These are phyloP conservation scores for Metschnikowia cubensis DNA, from an alignment of 805 yeast species.

Conservation along the genomic window DNA sequence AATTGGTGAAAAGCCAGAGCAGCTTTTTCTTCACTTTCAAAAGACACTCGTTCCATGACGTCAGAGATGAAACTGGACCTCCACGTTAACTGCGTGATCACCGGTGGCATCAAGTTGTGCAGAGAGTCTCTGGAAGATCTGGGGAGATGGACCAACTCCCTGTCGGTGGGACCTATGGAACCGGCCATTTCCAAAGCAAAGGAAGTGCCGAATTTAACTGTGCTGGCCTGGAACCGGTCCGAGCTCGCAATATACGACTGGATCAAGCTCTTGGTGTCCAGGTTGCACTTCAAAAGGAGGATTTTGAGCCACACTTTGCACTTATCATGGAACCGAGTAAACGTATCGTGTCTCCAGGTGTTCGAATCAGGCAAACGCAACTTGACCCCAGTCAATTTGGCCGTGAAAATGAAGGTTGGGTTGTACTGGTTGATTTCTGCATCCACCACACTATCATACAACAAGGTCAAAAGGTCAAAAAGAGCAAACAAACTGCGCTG, in stretches of 20 bases:
- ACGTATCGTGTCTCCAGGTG: slow-evolving; percentile 67
- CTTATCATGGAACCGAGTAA: slow-evolving; percentile 52
- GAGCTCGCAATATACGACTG: slow-evolving; percentile 64
- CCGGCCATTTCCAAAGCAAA: slow-evolving; percentile 92
- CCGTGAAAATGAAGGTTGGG: slow-evolving; percentile 66
- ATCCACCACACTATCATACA: slow-evolving; percentile 78
- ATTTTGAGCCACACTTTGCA: slow-evolving; percentile 66
- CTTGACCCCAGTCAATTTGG: slow-evolving; percentile 42
- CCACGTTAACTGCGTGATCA: slow-evolving; percentile 77
- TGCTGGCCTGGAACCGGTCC: slow-evolving; percentile 18
- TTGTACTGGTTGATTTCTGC: slow-evolving; percentile 81
- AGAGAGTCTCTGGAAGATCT: slow-evolving; percentile 29
- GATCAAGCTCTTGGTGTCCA: slow-evolving; percentile 74
- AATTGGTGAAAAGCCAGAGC: slow-evolving; percentile 27
- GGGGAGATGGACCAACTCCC: slow-evolving; percentile 54
- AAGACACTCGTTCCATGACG: slow-evolving; percentile 27
- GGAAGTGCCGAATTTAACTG: slow-evolving; percentile 73
- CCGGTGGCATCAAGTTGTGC: slow-evolving; percentile 62
- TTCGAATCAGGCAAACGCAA: slow-evolving; percentile 70
- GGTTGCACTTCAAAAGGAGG: slow-evolving; percentile 55
- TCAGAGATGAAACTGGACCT: slow-evolving; percentile 42
- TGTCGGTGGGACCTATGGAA: slow-evolving; percentile 57
- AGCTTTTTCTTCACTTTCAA: slow-evolving; percentile 24
- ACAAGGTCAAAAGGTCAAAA: slow-evolving; percentile 71
- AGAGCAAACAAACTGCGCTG: slow-evolving; percentile 68